Percentiles rank a stretch among this genome's conserved stretches.
These are phyloP conservation scores for Fagus crenata DNA, from an alignment of 306 rosid species.

Conservation along the genomic window DNA sequence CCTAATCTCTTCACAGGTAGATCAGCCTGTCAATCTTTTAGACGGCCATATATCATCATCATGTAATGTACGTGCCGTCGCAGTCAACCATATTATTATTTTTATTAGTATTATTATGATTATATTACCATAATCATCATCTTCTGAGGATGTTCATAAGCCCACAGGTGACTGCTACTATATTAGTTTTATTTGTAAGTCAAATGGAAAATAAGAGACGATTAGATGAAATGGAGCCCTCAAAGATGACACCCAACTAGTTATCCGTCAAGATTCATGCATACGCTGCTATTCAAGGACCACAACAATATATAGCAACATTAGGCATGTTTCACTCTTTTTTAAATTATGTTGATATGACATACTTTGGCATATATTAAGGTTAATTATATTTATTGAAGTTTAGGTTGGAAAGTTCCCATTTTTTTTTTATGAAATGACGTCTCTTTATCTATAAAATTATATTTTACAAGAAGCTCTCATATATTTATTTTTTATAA, in stretches of 20 bases:
- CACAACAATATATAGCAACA: not conserved
- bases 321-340: slow-evolving; percentile 11
- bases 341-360: not conserved
- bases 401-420: slow-evolving; percentile 37
- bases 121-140: not conserved
- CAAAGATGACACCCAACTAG: slow-evolving; percentile 38
- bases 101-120: slow-evolving; percentile 16
- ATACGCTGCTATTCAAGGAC: not conserved
- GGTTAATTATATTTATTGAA: not conserved
- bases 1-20: slow-evolving; percentile 19
- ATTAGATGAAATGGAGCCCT: slow-evolving; percentile 51
- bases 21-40: slow-evolving; percentile 38
- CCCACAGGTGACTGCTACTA: not conserved
- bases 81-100: slow-evolving; percentile 29
- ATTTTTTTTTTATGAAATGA: not conserved
- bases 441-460: slow-evolving; percentile 17
- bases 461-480: not conserved
- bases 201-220: slow-evolving; percentile 12
- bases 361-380: slow-evolving; percentile 19
- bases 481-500: not conserved
- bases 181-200: slow-evolving; percentile 19
- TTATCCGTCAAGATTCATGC: slow-evolving; percentile 35
- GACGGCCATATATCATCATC: slow-evolving; percentile 44
- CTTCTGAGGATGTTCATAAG: slow-evolving; percentile 7
- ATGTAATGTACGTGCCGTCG: slow-evolving; percentile 17